These are phyloP conservation scores for Olyra latifolia DNA, from an alignment of 176 grass and related monocot species.

Conservation along the genomic window DNA sequence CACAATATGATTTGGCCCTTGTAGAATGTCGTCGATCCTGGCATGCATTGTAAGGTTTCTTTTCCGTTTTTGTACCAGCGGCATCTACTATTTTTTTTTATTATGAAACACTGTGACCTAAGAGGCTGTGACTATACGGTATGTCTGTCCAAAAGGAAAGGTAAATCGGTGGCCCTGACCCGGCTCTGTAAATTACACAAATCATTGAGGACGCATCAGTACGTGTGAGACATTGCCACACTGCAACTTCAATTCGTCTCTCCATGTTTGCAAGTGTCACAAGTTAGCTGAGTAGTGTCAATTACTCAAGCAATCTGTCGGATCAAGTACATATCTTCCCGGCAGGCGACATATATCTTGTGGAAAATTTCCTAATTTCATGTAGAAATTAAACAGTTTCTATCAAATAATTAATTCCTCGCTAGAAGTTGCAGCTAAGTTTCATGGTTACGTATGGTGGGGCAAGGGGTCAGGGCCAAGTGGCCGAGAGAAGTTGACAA, in stretches of 20 bases:
- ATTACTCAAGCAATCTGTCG: conserved; percentile 1
- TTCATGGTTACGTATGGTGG: neutral
- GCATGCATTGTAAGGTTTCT: neutral
- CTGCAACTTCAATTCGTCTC: neutral
- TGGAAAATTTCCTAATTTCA: neutral
- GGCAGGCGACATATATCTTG: too few relatives aligned
- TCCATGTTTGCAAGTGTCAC: conserved; percentile 5
- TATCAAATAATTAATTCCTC: neutral
- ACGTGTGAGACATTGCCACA: conserved; percentile 6
- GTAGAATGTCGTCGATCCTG: neutral
- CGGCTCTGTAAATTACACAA: neutral
- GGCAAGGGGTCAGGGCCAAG: neutral
- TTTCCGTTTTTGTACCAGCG: conserved; percentile 14
- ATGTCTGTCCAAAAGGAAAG: neutral
- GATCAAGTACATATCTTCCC: too few relatives aligned
- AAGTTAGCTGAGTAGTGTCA: neutral
- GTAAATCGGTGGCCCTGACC: conserved; percentile 17
- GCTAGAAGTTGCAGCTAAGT: neutral
- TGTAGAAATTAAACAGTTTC: neutral
- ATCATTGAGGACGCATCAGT: neutral
- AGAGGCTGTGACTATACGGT: neutral
- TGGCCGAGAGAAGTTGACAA: conserved; percentile 13
- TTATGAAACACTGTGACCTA: conserved; percentile 2
- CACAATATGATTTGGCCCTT: conserved; percentile 11
- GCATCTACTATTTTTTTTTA: neutral